Percentiles rank a stretch among this genome's conserved stretches.
Conservation (phyloP, 345 rosid species). For the Brassica napus region DNA sequence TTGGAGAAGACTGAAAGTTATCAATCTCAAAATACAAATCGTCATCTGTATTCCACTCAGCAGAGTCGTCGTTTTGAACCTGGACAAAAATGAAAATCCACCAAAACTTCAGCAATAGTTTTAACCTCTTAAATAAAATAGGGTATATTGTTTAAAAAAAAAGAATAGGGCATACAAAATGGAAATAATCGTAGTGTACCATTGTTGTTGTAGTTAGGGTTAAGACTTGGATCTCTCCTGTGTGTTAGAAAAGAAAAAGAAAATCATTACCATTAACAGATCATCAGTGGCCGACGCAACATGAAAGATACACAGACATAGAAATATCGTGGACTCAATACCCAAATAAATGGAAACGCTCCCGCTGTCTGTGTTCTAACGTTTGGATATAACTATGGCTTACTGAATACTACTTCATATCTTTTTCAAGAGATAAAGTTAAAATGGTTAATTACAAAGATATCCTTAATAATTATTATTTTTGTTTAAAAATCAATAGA, state of each 20-base stretch:
- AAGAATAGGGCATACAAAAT: too few species aligned
- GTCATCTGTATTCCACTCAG: conserved; percentile 30
- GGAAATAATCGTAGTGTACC: neutral
- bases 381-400: neutral
- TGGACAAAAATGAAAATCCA: neutral
- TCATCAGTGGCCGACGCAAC: neutral
- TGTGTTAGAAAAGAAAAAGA: neutral
- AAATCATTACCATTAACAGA: neutral
- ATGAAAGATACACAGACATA: neutral
- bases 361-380: neutral
- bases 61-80: conserved; percentile 31
- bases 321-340: too few species aligned
- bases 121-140: neutral
- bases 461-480: too few species aligned
- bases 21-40: conserved; percentile 32
- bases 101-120: neutral
- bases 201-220: neutral
- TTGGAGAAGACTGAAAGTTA: conserved; percentile 25
- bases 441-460: neutral
- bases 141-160: neutral
- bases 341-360: too few species aligned
- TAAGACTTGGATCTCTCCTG: neutral
- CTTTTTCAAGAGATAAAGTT: too few species aligned
- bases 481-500: too few species aligned
- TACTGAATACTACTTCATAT: neutral